Base-by-base conservation (phyloP, 2,329 filamentous ascomycete species). In the Verticillium alfalfae region DNA sequence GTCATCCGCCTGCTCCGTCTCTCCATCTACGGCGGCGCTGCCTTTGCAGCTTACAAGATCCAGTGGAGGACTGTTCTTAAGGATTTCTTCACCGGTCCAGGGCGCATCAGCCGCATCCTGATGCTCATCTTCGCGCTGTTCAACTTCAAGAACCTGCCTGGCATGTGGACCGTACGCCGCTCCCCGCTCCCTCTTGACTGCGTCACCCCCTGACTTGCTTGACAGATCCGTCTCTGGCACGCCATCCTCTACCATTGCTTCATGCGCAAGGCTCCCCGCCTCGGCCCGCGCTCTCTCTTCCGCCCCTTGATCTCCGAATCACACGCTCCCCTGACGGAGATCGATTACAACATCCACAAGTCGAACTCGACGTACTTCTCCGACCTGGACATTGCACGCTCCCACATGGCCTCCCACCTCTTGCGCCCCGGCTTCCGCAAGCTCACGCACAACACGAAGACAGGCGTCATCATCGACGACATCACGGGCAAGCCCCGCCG, bases 281-380 rank as follows among this genome's bases (percentile, higher is more conserved):
- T 84, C 64, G 78, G 79, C 56, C 84, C 87, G 1, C 81, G 86
- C 64, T 85, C 88, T 49, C 84, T 95, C 66, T 95, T 94, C 78
- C 84, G 87, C 57, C 88, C 90, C 57, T 77, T 90, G 59, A 86
- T 91, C 62, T 86, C 88, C 16, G 79, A 81, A 45, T 86, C 88
- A 7, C 85, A 87, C 70, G 85, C 89, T 15, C 85, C 90, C 1
- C 76, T 90, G 60, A 82, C 90, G 67, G 92, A 96, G 76, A 92
- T 88, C 69, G 93, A 97, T 77, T 92, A 93, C 79, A 94, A 95
- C 77, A 72, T 92, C 52, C 90, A 93, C 81, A 93, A 93, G 73
- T 88, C 87, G 62, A 92, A 93, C 78, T 87, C 85, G 68, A 96
- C 92, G n/a, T 96, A 96, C 79, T 96, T 96, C 72, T 81, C 87